phyloP scores from a whole-genome alignment of 306 rosid genomes.

The Cicer arietinum region DNA sequence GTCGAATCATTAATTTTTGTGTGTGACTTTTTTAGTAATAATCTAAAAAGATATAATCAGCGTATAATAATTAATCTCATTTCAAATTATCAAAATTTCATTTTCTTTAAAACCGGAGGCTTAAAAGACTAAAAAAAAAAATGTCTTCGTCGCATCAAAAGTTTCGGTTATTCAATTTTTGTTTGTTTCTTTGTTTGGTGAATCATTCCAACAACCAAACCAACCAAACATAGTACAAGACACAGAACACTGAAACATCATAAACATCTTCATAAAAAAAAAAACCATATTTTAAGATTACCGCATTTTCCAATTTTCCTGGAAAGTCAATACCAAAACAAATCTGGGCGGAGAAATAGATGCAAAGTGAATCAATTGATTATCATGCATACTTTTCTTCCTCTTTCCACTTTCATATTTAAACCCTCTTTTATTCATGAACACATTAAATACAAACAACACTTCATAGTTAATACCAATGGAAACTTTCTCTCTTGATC shows the following conservation, averaged over 20 bases:
- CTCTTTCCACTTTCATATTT: neutral
- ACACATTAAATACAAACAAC: neutral
- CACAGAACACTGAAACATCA: neutral
- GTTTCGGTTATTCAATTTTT: too few relatives aligned
- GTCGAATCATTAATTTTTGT: too few relatives aligned
- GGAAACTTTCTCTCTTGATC: conserved; percentile 57
- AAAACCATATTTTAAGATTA: neutral
- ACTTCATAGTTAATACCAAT: conserved; percentile 40
- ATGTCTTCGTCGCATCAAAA: too few relatives aligned
- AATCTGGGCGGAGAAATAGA: neutral
- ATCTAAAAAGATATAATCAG: too few relatives aligned
- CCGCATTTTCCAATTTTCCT: neutral
- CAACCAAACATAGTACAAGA: neutral
- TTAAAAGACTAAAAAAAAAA: too few relatives aligned
- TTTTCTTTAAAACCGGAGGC: too few relatives aligned
- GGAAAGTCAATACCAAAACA: neutral
- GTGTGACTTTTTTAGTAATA: too few relatives aligned
- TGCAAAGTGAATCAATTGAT: neutral
- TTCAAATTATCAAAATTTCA: too few relatives aligned
- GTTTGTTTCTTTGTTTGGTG: neutral
- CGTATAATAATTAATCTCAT: too few relatives aligned
- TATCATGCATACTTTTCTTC: neutral
- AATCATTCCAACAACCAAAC: neutral
- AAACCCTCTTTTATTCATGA: neutral
- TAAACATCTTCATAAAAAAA: neutral